Base-by-base conservation (phyloP, 73 alveolate species). In the Halteria grandinella region DNA sequence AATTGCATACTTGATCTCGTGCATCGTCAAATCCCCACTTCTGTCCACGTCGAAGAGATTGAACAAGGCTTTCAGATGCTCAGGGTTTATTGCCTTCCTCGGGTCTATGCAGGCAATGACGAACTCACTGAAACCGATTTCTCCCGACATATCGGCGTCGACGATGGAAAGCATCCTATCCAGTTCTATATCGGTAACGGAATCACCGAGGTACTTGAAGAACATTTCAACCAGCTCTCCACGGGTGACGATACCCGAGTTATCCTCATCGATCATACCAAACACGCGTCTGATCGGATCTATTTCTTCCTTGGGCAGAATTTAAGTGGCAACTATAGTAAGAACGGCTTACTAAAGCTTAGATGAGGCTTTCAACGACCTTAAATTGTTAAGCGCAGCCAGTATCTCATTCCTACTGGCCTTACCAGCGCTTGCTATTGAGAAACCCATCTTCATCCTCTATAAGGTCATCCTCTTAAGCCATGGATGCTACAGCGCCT, bases 21-120 rank as follows among this genome's bases (percentile, higher is more conserved):
- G 79, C 34, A 89, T 87, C 1, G 94, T 66, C 5, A 91, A 88
- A 24, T 37, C 77, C 37, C 94, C 93, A 40, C 85, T 58, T 25
- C 59, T 77, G 62, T 91, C 93, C 25, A 55, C 50, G 24, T 92
- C 98, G 86, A 92, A 92, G 20, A 86, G 59, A 41, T 85, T 85
- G 76, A 94, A 94, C 40, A 95, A 97, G 18, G 93, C 94, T 58
- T 76, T 84, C 20, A 91, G 80, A 41, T 88, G 77, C 57, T 91
- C 97, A 31, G 73, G 44, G 15, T 94, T 83, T 51, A 88, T 63
- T 17, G 88, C 71, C 37, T 88, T 90, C 51, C 88, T 79, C 47
- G 84, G 91, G 87, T 94, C 94, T 43, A 94, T 49, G 10, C 95
- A 69, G 17, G 98, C 98, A 24, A 82, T 78, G 18, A 82, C 70